These are phyloP conservation scores for Begonia masoniana DNA, from an alignment of 306 rosid genomes.

Conservation along the genomic window DNA sequence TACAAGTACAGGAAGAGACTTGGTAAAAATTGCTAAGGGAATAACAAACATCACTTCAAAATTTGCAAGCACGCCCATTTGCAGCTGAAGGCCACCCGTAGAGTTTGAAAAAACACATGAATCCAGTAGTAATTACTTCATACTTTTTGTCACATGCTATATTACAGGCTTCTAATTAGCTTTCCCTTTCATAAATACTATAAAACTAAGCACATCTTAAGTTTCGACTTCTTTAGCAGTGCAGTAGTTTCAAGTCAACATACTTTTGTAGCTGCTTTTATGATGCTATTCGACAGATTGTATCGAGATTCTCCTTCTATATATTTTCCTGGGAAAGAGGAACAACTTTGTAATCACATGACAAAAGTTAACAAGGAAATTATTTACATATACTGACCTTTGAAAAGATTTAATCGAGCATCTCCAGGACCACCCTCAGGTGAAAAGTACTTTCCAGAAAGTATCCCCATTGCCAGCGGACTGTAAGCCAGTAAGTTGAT, in stretches of 20 bases:
- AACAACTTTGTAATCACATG: background rate
- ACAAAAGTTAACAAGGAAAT: constrained; percentile 8
- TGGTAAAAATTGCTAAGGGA: background rate
- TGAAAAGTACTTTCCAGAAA: constrained; percentile 74
- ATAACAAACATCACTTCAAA: too few species aligned
- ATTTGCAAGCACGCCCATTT: too few species aligned
- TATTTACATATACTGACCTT: constrained; percentile 31
- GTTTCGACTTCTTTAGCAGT: too few species aligned
- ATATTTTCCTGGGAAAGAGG: constrained; percentile 43
- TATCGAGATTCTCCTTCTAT: constrained; percentile 88
- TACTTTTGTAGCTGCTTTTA: constrained; percentile 47
- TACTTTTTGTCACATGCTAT: too few species aligned
- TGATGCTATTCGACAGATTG: constrained; percentile 33
- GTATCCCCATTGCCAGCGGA: constrained; percentile 95
- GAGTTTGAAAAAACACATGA: too few species aligned
- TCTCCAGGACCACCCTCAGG: constrained; percentile 42
- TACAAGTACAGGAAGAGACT: constrained; percentile 25
- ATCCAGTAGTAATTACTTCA: too few species aligned
- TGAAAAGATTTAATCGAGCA: constrained; percentile 65
- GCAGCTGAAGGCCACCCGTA: too few species aligned
- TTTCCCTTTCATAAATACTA: too few species aligned
- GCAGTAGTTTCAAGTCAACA: constrained; percentile 3
- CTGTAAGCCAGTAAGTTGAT: constrained; percentile 64
- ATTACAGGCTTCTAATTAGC: too few species aligned
- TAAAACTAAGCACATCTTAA: too few species aligned